Percentiles rank a stretch among this genome's conserved stretches.
Evolutionary conservation across 345 rosid species (phyloP).

Genomic region (Odontarrhena argentea): DNA sequence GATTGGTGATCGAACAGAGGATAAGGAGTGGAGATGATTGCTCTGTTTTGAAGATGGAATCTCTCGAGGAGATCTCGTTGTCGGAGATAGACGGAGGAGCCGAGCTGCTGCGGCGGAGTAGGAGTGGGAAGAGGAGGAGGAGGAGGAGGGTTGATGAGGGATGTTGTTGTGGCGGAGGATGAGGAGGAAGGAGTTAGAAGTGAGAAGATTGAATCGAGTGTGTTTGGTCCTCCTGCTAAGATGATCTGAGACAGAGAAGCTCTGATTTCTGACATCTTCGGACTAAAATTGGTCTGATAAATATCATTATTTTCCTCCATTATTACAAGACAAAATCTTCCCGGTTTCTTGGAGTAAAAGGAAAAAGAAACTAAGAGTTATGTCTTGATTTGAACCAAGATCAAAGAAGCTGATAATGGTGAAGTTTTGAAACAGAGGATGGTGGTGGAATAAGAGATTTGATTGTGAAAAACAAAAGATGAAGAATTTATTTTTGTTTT

Average conservation of each 20-base stretch:
- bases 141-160: constrained; percentile 7
- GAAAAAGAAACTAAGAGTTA: background rate
- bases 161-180: constrained; percentile 28
- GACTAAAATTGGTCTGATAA: constrained; percentile 29
- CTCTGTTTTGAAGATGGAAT: constrained; percentile 56
- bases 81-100: constrained; percentile 83
- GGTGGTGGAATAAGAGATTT: constrained; percentile 18
- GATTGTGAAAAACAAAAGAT: background rate
- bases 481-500: background rate
- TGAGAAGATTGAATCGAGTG: constrained; percentile 88
- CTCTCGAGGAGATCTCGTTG: constrained; percentile 80
- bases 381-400: constrained; percentile 11
- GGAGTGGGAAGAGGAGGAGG: constrained; percentile 49
- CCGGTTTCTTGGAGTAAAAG: constrained; percentile 34
- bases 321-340: constrained; percentile 18
- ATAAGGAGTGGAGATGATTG: constrained; percentile 37
- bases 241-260: constrained; percentile 75
- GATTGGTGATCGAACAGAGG: constrained; percentile 40
- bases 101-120: constrained; percentile 50
- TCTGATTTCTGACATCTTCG: constrained; percentile 45
- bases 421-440: constrained; percentile 24
- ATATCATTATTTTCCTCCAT: constrained; percentile 48
- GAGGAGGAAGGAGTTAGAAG: constrained; percentile 44
- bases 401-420: constrained; percentile 11
- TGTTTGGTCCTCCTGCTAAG: constrained; percentile 69